A percentile compares a stretch with the other conserved stretches of the same genome.
phyloP scores from a whole-genome alignment of 164 flowering plant genomes.

The Magnolia changhungtana region DNA sequence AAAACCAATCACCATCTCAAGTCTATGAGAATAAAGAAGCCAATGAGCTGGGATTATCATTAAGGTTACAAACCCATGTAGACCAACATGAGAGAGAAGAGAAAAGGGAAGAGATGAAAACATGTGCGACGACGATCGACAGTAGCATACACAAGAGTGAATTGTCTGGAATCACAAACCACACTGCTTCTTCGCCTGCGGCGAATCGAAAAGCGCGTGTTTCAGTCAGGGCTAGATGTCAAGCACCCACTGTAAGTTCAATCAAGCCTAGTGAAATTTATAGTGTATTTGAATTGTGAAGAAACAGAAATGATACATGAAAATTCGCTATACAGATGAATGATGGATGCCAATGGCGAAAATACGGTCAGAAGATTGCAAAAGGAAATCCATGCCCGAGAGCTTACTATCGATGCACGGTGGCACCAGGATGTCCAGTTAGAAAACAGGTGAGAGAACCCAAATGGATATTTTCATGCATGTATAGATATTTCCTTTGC shows the following conservation, averaged over 20 bases:
- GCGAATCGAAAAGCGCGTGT: constrained; percentile 69
- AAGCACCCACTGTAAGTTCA: constrained; percentile 62
- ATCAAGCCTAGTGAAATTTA: not conserved
- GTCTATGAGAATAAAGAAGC: constrained; percentile 17
- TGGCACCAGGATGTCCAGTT: constrained; percentile 70
- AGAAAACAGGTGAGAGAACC: constrained; percentile 53
- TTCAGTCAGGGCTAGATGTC: constrained; percentile 83
- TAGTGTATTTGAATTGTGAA: not conserved
- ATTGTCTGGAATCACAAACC: constrained; percentile 27
- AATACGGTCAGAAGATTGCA: constrained; percentile 73
- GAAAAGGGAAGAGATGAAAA: constrained; percentile 10
- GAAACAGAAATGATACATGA: not conserved
- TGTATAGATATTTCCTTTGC: not conserved
- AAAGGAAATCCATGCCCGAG: constrained; percentile 82
- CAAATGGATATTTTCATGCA: not conserved
- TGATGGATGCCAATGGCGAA: constrained; percentile 86
- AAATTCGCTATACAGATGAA: constrained; percentile 39
- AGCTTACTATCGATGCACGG: constrained; percentile 78
- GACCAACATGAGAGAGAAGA: constrained; percentile 17
- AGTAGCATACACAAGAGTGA: constrained; percentile 25
- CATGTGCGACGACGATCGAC: constrained; percentile 15
- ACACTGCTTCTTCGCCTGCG: constrained; percentile 30
- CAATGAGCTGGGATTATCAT: constrained; percentile 49
- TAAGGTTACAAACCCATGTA: constrained; percentile 37
- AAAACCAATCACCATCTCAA: constrained; percentile 12